Evolutionary conservation across 208 protist species (phyloP), one percentile per base, ranked within the genome.

Genomic region (Perkinsela sp.): DNA sequence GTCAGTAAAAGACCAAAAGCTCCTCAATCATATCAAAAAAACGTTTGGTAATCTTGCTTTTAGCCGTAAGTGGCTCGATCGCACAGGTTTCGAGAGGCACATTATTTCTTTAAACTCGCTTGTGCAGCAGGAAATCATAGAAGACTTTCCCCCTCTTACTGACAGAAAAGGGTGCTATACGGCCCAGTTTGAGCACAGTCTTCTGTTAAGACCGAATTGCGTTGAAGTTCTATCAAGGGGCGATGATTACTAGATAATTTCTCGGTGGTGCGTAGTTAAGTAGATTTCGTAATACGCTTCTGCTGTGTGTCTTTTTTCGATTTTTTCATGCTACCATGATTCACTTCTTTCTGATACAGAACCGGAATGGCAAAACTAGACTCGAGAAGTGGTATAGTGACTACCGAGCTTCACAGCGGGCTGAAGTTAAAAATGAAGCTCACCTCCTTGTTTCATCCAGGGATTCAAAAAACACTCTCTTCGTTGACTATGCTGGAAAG

Each of bases 321-420:
- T 31, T 32, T 31, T 31, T 30, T 32, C n/a, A 67, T 29, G 31
- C 13, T 30, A 31, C 30, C 0, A 92, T 90, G 96, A 97, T 99
- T 66, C 85, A 96, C 66, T 99, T 97, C 72, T 84, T 99, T 22
- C 78, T 99, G 1, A 75, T 98, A 0, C 93, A 99, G 78, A 99
- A 99, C 75, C 78, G 93, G 28, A 89, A 94, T 72, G 96, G 97
- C 48, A 97, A 97, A 72, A 99, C 95, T 6, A 85, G 97, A 31
- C 78, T 99, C 0, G 80, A 89, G 22, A 99, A 99, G 79, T 99
- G 96, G 80, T 99, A 98, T 74, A 76, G 81, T 28, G 77, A 93
- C 0, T 93, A 88, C 31, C 85, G 92, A 1, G 92, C 98, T 68
- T 85, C 85, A 0, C 89, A 97, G 67, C 94, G 96, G 69, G 80